phyloP scores from a whole-genome alignment of 164 flowering plant genomes.

The Echeveria elegans region DNA sequence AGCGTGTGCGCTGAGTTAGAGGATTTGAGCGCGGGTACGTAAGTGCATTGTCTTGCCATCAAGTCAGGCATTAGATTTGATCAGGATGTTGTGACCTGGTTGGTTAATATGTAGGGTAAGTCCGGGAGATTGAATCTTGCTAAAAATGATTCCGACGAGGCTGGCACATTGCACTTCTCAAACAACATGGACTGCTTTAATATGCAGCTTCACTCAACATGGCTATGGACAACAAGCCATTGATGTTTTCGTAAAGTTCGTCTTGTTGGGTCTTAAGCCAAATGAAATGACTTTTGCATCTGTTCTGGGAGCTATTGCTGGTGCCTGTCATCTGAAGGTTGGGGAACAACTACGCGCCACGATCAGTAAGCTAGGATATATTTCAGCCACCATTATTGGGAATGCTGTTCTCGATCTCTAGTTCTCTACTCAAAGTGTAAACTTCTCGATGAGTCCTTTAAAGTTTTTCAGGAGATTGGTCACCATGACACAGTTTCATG shows the following conservation, averaged over 20 bases:
- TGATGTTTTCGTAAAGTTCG: slow-evolving; percentile 23
- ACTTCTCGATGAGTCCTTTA: slow-evolving; percentile 19
- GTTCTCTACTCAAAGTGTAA: slow-evolving; percentile 28
- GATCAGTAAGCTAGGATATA: slow-evolving; percentile 23
- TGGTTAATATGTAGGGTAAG: slow-evolving; percentile 31
- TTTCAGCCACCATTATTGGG: slow-evolving; percentile 21
- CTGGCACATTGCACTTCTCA: slow-evolving; percentile 18
- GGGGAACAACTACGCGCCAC: slow-evolving; percentile 33
- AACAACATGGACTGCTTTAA: slow-evolving; percentile 33
- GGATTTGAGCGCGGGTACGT: slow-evolving; percentile 22
- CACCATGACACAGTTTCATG: slow-evolving; percentile 15
- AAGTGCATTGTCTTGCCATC: slow-evolving; percentile 23
- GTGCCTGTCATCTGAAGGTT: slow-evolving; percentile 12
- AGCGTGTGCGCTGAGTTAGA: no score
- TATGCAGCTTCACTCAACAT: slow-evolving; percentile 28
- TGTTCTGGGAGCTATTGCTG: slow-evolving; percentile 27
- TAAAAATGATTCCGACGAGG: slow-evolving; percentile 18
- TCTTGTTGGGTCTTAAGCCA: slow-evolving; percentile 26
- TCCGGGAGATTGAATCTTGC: slow-evolving; percentile 28
- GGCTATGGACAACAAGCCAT: slow-evolving; percentile 26
- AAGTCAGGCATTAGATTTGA: slow-evolving; percentile 27
- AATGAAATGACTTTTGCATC: slow-evolving; percentile 28
- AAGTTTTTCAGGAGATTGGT: slow-evolving; percentile 21
- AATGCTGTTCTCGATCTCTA: slow-evolving; percentile 34
- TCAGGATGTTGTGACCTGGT: slow-evolving; percentile 23